Base-by-base conservation (phyloP, 2,329 filamentous ascomycete species). In the Scleromitrula shiraiana region DNA sequence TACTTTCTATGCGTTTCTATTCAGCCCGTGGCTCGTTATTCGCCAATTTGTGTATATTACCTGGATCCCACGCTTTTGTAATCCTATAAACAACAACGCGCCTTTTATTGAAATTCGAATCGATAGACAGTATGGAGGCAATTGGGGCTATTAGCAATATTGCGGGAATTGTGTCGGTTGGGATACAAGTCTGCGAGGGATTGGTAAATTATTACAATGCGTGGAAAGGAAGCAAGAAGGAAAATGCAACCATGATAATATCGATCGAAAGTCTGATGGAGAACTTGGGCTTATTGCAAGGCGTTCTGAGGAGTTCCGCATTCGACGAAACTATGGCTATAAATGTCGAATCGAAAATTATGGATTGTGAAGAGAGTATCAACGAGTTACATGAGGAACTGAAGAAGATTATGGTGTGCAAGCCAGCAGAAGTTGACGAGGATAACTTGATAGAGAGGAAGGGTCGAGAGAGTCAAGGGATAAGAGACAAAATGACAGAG, bases 401-500 rank as follows among this genome's bases (percentile, higher is more conserved):
- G 30, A 42, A 36, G 8, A 48, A 42, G 15, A 20, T 42, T 22
- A 42, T 41, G 39, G 30, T 48, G n/a, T 41, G 23, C 15, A 48
- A 42, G 19, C 24, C 24, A 20, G 39, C 26, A 14, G 24, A n/a
- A 26, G 23, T 29, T n/a, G 39, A 42, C 7, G 17, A 3, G n/a
- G 30, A 26, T 19, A 9, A 29, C 20, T 35, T 30, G 12, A 3
- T 17, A 3, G 19, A 7, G 26, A 32, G 24, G 7, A 32, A 32
- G 26, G 17, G 10, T 5, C 17, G 17, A 8, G 24, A 9, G 4
- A 24, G n/a, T 10, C 9, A 27, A 14, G n/a, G 35, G 15, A 22
- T 46, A 6, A 46, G 30, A 24, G 27, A 41, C 19, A 53, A 39
- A 36, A 32, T 54, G 14, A 38, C 46, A n/a, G 50, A 41, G 14